Base-by-base conservation (phyloP, 176 grass and related monocot species). In the Carex myosuroides region DNA sequence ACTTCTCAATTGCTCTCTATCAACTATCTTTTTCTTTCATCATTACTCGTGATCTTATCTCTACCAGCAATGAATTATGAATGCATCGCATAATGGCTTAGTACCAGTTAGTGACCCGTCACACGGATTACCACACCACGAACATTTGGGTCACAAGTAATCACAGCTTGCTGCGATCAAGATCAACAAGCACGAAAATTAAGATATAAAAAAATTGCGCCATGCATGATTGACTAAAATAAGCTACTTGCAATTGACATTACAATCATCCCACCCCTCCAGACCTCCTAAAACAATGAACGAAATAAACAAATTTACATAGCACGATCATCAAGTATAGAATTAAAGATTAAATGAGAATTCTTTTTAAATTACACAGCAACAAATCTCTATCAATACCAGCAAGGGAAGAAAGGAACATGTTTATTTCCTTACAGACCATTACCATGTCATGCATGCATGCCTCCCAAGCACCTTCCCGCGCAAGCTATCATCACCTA, bases 241-340 rank as follows among this genome's bases (percentile, higher is more conserved):
- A n/a, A n/a, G n/a, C n/a, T n/a, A n/a, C n/a, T n/a, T n/a, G n/a
- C n/a, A n/a, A n/a, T n/a, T n/a, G 30, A 81, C 79, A 81, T 68
- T 54, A 67, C n/a, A 64, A 64, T 29, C 11, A 18, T 42, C 56
- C 18, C 35, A 9, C 37, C 18, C 2, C 30, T 11, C 9, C 46
- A 50, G 10, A 66, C 21, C 8, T 67, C 32, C 61, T 67, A 8
- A 83, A 68, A 42, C 80, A 33, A 83, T 6, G 53, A 81, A 69
- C 12, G 21, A 83, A 82, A 81, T 4, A 79, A 80, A 18, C 4
- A 83, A 83, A 48, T 83, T 83, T 83, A 83, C 81, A 69, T 69
- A 44, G 21, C 60, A 53, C 39, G 4, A 82, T 24, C 44, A 17
- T 39, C 48, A 79, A 30, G 22, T 30, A 41, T 58, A 82, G 52